Evolutionary conservation across 495 filamentous ascomycete genomes (phyloP), one percentile per base, ranked within the genome.

Genomic region (Penicillium macrosclerotiorum): DNA sequence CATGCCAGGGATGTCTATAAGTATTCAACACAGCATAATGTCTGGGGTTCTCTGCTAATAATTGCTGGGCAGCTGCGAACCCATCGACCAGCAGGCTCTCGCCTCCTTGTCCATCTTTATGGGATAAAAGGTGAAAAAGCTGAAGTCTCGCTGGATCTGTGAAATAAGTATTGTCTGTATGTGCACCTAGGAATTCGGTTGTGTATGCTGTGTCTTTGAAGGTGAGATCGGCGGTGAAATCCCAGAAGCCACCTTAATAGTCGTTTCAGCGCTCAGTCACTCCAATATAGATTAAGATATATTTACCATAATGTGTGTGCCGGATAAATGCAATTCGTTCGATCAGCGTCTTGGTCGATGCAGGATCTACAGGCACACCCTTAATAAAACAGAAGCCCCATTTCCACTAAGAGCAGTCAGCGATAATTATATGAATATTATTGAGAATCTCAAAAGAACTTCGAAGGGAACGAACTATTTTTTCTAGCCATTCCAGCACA

Each of bases 151-250:
- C 83, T 0, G 92, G 92, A 33, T 95, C 90, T 9, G 81, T 85
- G 65, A 96, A 96, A 63, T 97, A 97, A 26, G 90, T 94, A 17
- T 79, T 96, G 65, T 97, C 92, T 3, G 92, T 96, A 60, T 97
- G 92, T 6, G 83, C 81, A 18, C 75, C 75, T 0, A 97, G 74
- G 5, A 79, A 77, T 39, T 91, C 71, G 45, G 78, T 84, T 11
- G 91, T 96, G 64, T 96, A 97, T n/a, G 92, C 92, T 4, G 85
- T 95, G 59, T 97, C 92, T 60, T 89, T 91, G 58, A 79, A 85
- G 17, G 87, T 80, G 13, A 96, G 77, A 61, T 96, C 88, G 23
- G 91, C 82, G 1, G 85, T 91, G 64, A 97, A 96, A 64, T 95
- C 89, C 76, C 90, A 97, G 69, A 96, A 96, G 19, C 86, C 90